Conservation (phyloP, 2,329 filamentous ascomycete species). For the Thelonectria olida region DNA sequence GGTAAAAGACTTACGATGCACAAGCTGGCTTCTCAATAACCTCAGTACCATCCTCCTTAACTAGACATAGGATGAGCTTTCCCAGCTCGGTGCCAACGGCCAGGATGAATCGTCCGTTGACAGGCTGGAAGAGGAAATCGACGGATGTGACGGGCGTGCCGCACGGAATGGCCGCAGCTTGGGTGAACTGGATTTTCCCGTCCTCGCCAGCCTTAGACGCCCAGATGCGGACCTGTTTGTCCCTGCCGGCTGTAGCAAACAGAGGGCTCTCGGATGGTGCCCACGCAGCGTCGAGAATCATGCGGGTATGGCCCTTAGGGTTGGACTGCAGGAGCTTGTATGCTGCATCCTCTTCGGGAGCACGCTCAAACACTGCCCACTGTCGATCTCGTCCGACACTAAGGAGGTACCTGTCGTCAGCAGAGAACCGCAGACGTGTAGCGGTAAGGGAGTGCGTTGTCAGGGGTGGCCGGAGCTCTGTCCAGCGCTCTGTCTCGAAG, state of each 20-base stretch:
- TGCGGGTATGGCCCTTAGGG: slow-evolving; percentile 86
- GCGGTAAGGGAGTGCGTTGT: slow-evolving; percentile 88
- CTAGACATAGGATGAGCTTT: slow-evolving; percentile 52
- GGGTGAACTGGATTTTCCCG: slow-evolving; percentile 55
- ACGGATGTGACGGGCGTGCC: slow-evolving; percentile 75
- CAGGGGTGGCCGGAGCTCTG: slow-evolving; percentile 84
- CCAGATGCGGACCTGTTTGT: slow-evolving; percentile 86
- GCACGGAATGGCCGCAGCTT: slow-evolving; percentile 62
- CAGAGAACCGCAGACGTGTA: slow-evolving; percentile 82
- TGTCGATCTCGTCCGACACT: slow-evolving; percentile 92
- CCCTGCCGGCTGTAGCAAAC: slow-evolving; percentile 90
- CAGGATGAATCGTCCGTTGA: slow-evolving; percentile 51
- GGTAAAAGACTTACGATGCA: slow-evolving; percentile 50
- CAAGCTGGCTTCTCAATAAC: slow-evolving; percentile 46
- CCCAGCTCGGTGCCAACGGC: slow-evolving; percentile 68
- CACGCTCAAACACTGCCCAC: slow-evolving; percentile 82
- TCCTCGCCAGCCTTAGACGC: slow-evolving; percentile 43
- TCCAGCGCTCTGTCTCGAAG: slow-evolving; percentile 88
- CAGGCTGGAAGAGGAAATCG: slow-evolving; percentile 63
- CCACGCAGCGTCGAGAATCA: slow-evolving; percentile 93
- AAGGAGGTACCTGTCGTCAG: slow-evolving; percentile 77
- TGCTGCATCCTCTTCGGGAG: slow-evolving; percentile 43
- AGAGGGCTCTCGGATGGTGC: slow-evolving; percentile 63
- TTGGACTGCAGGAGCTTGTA: slow-evolving; percentile 73
- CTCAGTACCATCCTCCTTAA: slow-evolving; percentile 53